These are phyloP conservation scores for Clavulina sp. DNA, from an alignment of 768 basidiomycete genomes.

Conservation along the genomic window DNA sequence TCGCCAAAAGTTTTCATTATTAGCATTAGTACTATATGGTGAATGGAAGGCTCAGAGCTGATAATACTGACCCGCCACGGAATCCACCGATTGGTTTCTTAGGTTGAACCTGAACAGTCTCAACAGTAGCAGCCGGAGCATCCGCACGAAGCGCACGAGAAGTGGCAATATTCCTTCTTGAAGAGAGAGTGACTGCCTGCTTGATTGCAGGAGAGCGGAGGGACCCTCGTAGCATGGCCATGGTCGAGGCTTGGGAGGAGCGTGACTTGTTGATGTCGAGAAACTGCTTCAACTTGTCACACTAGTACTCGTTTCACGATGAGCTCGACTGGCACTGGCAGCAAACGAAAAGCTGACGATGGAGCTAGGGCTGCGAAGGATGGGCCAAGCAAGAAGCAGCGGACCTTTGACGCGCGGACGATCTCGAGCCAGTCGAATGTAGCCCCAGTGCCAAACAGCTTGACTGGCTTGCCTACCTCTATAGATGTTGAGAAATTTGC, in stretches of 20 bases:
- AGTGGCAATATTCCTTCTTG: no score
- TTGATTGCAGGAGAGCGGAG: no score
- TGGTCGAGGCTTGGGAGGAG: no score
- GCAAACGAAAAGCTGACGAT: neutral
- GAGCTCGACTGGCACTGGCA: no score
- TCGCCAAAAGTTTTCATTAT: neutral
- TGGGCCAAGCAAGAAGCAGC: neutral
- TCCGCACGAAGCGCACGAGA: no score
- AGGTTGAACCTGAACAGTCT: no score
- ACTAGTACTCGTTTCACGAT: no score
- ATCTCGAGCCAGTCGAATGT: neutral
- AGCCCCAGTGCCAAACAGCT: neutral
- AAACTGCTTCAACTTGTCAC: no score
- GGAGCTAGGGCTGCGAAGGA: neutral
- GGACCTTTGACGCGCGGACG: neutral
- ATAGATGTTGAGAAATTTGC: slow-evolving; percentile 82
- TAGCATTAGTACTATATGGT: neutral
- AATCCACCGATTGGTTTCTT: slow-evolving; percentile 58
- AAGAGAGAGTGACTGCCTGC: no score
- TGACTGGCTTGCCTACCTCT: slow-evolving; percentile 44
- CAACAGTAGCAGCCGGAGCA: no score
- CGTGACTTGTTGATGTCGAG: no score
- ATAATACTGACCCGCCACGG: slow-evolving; percentile 24
- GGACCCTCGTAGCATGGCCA: no score
- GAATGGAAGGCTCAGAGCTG: neutral